Base-by-base conservation (phyloP, 2,329 filamentous ascomycete species). In the Lasiodiplodia citricola region DNA sequence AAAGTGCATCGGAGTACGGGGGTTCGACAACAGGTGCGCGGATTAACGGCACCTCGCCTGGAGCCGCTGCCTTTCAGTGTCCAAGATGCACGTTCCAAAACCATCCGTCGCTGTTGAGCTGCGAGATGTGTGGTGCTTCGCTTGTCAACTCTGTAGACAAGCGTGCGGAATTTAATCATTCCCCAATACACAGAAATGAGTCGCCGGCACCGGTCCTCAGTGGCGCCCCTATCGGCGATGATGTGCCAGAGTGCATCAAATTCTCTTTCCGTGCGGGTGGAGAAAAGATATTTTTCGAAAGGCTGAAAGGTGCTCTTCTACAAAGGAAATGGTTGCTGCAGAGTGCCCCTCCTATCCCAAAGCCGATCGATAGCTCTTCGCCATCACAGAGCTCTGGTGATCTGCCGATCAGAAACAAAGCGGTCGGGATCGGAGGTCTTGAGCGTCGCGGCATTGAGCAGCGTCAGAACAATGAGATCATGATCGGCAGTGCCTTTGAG, bases 241-340 rank as follows among this genome's bases (percentile, higher is more conserved):
- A 93, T 63, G 87, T 86, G 3, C 86, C 86, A 2, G 93, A 96
- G 71, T 91, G 87, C 71, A 88, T 98, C 74, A 99, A 97, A 78
- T 83, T 99, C 50, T 98, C 96, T 0, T 99, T 99, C 74, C 90
- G 96, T 38, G 88, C 85, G 41, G 94, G 95, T 2, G 96, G 96
- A 0, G 95, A 94, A 70, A 95, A 94, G 80, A 91, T 93, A 6
- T 97, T 99, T 72, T 90, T 92, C 73, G 96, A 98, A 74, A 87
- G 94, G 58, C 84, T 99, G 2, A 98, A 97, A 75, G 90, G 90
- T 7, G 92, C 94, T 10, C 87, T 98, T 80, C 90, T 94, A 2
- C 96, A 99, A 79, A 88, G 96, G 16, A 98, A 98, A 84, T 99
- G 96, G 96, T 86, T 99, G 3, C 85, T 97, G 0, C 92, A 96